Base-by-base conservation (phyloP, 352 stramenopile species). In the Paralagenidium karlingii region DNA sequence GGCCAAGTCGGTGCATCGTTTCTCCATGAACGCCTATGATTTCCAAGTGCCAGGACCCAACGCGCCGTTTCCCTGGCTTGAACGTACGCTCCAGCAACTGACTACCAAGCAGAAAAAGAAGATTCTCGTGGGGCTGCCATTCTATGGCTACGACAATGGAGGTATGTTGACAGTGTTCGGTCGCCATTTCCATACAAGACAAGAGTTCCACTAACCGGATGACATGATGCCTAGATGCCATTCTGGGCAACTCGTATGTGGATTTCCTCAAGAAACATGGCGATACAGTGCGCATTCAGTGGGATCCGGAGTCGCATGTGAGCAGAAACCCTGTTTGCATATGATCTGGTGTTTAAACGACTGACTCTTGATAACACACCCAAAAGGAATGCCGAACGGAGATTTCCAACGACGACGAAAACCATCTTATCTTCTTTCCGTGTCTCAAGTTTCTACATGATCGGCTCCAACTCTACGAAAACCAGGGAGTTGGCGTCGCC, bases 11-110 rank as follows among this genome's bases (percentile, higher is more conserved):
- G 75, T 89, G 18, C 69, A 89, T 34, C 71, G 75, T 8, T 86
- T 86, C 41, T 81, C 71, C 16, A 69, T 89, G 58, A 89, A 89
- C 46, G 75, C 75, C 25, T 89, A 89, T 49, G 75, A 89, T 40
- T 80, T 67, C 47, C 58, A 60, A 31, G 37, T 38, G 1, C 71
- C 65, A 10, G 75, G 75, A 0, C 75, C 75, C 5, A 89, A 83
- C 40, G 69, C 75, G 2, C 75, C 75, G 25, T 58, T 76, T 24
- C 49, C 52, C 13, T 89, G 75, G 75, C 48, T 89, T n/a, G 45
- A 74, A 24, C 49, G 45, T 31, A 86, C 73, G 12, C 38, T 89
- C 12, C 26, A 64, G 16, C 63, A 63, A 13, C 54, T 89, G 37
- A 58, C 47, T 1, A 41, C 51, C 1, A 41, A 64, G 21, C 60